Base-by-base conservation (phyloP, 495 filamentous ascomycete genomes). In the Xylaria nigripes region DNA sequence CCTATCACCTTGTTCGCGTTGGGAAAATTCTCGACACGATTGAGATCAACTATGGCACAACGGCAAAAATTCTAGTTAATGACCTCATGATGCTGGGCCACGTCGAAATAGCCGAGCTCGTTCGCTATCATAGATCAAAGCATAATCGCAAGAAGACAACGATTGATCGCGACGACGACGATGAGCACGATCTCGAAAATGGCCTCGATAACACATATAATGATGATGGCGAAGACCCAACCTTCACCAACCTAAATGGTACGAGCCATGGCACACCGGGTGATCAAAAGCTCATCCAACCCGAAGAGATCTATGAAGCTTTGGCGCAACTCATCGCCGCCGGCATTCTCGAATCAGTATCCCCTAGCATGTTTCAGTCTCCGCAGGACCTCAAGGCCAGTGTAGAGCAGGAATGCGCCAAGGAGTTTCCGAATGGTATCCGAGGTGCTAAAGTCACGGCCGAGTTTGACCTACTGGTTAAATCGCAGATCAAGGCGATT, bases 11-110 rank as follows among this genome's bases (percentile, higher is more conserved):
- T 32, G 71, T 87, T 16, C 86, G 92, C 24, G 79, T 81, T 18
- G 90, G 89, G 6, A 91, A 90, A 67, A 87, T 93, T n/a, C 69
- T 93, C 23, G 80, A 87, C 51, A 71, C 88, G 55, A 72, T 89
- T 15, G 82, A 89, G 53, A 78, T 75, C 8, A 77, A 84, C 56
- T 82, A 86, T 52, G 92, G 91, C 12, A 65, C 73, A 6, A 69
- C 80, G 63, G 90, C 89, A 0, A 81, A 83, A 40, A 77, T 79
- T 25, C 70, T 96, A 2, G 76, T 95, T 57, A 77, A 84, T 50
- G 83, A 85, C 45, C 78, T 97, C 10, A 70, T 95, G 27, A 74
- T 82, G 32, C 77, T 87, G 19, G 93, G 93, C 6, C 86, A 95
- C 67, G 83, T 83, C 2, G 80, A 81, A 56, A 76, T 96, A 34